phyloP scores from a whole-genome alignment of 495 filamentous ascomycete genomes.

The Penicillium crystallinum region DNA sequence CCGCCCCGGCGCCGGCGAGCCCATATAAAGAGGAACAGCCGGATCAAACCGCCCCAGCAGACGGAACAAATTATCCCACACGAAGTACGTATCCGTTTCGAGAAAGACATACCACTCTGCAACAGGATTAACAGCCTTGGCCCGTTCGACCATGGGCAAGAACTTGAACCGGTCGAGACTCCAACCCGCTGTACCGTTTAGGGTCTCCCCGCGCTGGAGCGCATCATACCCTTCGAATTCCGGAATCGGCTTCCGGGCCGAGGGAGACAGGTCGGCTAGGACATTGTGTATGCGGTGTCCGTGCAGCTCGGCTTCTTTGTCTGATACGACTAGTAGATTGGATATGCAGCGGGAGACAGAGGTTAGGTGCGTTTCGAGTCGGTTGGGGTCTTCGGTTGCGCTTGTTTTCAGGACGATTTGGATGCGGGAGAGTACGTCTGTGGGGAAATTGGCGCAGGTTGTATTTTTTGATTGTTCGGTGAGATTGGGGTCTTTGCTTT shows the following conservation, averaged over 20 bases:
- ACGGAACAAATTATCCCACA: slow-evolving; percentile 59
- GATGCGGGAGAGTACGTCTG: slow-evolving; percentile 25
- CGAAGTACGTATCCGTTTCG: slow-evolving; percentile 57
- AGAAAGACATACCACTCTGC: slow-evolving; percentile 60
- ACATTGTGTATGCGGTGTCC: slow-evolving; percentile 35
- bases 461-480: background rate
- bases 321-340: slow-evolving; percentile 42
- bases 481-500: background rate
- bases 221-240: slow-evolving; percentile 35
- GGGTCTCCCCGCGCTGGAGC: slow-evolving; percentile 13
- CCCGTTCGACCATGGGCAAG: slow-evolving; percentile 53
- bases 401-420: slow-evolving; percentile 38
- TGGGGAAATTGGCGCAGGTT: slow-evolving; percentile 31
- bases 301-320: slow-evolving; percentile 33
- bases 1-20: slow-evolving; percentile 36
- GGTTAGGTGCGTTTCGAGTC: slow-evolving; percentile 28
- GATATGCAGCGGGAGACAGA: slow-evolving; percentile 36
- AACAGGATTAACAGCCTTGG: slow-evolving; percentile 47
- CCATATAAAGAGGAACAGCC: slow-evolving; percentile 47
- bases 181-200: slow-evolving; percentile 40
- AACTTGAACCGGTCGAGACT: slow-evolving; percentile 62
- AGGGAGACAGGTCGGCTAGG: slow-evolving; percentile 30
- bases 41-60: slow-evolving; percentile 48
- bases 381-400: slow-evolving; percentile 27
- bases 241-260: slow-evolving; percentile 22